Conservation (phyloP, 441 rosid genomes). For the Gossypium trilobum region DNA sequence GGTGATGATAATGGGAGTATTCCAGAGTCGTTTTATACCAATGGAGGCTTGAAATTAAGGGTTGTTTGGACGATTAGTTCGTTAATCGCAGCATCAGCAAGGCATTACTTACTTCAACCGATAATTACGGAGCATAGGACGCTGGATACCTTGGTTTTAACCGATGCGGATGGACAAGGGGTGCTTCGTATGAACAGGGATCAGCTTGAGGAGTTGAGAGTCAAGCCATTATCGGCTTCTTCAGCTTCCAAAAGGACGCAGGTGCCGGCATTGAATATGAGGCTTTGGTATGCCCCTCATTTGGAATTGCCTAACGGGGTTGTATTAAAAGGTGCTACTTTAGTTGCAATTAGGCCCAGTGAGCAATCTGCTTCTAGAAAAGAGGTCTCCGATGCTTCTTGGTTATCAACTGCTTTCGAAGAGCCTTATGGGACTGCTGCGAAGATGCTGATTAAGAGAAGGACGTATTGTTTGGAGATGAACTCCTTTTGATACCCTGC, state of each 20-base stretch:
- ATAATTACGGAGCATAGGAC: constrained; percentile 78
- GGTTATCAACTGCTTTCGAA: constrained; percentile 66
- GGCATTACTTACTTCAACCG: constrained; percentile 82
- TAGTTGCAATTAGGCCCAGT: constrained; percentile 81
- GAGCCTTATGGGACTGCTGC: constrained; percentile 85
- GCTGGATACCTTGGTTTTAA: constrained; percentile 64
- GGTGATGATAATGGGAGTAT: constrained; percentile 63
- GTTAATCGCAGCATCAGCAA: constrained; percentile 76
- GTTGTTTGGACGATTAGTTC: constrained; percentile 97
- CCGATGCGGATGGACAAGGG: constrained; percentile 85
- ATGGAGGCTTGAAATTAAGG: constrained; percentile 79
- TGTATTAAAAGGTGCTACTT: constrained; percentile 76
- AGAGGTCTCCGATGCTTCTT: constrained; percentile 57
- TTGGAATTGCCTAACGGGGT: constrained; percentile 67
- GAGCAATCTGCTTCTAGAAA: constrained; percentile 48
- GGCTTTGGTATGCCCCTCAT: constrained; percentile 82
- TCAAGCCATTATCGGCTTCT: constrained; percentile 73
- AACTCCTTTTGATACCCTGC: constrained; percentile 61
- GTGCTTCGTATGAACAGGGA: constrained; percentile 77
- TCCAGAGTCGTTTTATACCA: constrained; percentile 86
- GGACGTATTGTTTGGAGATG: constrained; percentile 91
- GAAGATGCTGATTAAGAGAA: constrained; percentile 67
- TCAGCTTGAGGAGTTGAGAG: constrained; percentile 80
- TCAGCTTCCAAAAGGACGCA: constrained; percentile 82
- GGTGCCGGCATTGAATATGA: constrained; percentile 82